phyloP scores from a whole-genome alignment of 2,329 filamentous ascomycete genomes.

The Sclerotinia spermophila region DNA sequence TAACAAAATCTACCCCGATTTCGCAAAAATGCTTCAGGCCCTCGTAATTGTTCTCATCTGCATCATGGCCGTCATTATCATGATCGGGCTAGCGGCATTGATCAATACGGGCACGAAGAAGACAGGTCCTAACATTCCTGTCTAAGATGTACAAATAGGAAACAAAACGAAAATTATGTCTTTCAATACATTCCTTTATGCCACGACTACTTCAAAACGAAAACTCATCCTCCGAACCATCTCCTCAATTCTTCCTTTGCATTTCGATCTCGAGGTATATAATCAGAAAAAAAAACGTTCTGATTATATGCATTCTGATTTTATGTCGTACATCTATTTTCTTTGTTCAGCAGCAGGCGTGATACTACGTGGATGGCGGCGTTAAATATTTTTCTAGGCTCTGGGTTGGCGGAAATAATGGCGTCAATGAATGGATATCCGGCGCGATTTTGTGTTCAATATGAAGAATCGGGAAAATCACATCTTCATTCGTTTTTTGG shows the following conservation, averaged over 20 bases:
- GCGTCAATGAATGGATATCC: neutral
- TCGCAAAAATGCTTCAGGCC: conserved; percentile 9
- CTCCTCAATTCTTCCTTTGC: neutral
- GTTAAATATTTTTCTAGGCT: neutral
- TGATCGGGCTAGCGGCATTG: conserved; percentile 11
- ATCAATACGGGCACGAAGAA: neutral
- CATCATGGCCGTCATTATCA: neutral
- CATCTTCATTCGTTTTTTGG: neutral
- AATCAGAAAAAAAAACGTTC: no score
- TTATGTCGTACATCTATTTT: neutral
- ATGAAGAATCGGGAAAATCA: neutral
- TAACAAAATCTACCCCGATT: neutral
- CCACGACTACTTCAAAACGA: neutral
- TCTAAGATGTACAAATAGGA: neutral
- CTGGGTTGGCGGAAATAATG: conserved; percentile 2
- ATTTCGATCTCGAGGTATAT: neutral
- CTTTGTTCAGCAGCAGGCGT: neutral
- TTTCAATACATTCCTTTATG: neutral
- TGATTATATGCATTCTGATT: no score
- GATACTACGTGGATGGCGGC: neutral
- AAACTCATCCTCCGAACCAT: neutral
- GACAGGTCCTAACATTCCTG: neutral
- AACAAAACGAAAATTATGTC: neutral
- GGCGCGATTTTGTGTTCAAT: neutral
- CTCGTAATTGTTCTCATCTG: conserved; percentile 11